Evolutionary conservation across 2,329 filamentous ascomycete species (phyloP).

Genomic region (Pseudocercospora crystallina): DNA sequence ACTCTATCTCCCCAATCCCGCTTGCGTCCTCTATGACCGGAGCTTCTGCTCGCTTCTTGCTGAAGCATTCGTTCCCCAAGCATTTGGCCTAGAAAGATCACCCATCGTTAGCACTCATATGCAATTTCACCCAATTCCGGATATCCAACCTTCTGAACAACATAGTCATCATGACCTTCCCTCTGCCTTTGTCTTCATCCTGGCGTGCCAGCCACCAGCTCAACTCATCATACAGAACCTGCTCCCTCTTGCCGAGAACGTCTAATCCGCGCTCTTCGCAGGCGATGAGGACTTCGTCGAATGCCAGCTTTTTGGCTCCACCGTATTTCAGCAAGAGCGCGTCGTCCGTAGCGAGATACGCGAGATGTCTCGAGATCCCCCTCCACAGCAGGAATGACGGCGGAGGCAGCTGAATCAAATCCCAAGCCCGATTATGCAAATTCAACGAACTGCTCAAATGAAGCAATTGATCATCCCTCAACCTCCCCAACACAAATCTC

Average conservation of each 20-base stretch:
- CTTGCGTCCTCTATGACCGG: too few species aligned
- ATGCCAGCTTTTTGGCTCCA: conserved; percentile 55
- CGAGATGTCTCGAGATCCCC: conserved; percentile 55
- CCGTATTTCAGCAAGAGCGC: conserved; percentile 63
- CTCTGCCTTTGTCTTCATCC: conserved; percentile 38
- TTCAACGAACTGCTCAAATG: conserved; percentile 45
- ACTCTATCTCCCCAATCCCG: too few species aligned
- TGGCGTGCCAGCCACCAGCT: conserved; percentile 42
- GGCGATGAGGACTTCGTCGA: conserved; percentile 38
- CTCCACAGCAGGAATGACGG: conserved; percentile 55
- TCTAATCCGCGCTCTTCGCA: conserved; percentile 38
- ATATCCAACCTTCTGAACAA: conserved; percentile 36
- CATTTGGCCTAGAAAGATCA: conserved; percentile 11
- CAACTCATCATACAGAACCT: conserved; percentile 34
- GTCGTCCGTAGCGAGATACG: conserved; percentile 71
- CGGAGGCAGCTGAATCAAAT: conserved; percentile 46
- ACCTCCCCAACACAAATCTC: conserved; percentile 12
- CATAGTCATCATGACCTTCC: conserved; percentile 33
- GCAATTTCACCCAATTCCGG: conserved; percentile 19
- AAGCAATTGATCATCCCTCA: conserved; percentile 41
- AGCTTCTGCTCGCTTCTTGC: background rate
- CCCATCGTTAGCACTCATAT: conserved; percentile 20
- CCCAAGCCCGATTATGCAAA: conserved; percentile 43
- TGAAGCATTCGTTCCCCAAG: background rate
- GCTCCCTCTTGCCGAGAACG: conserved; percentile 29